These are phyloP conservation scores for Xylaria multiplex DNA, from an alignment of 2,329 filamentous ascomycete species.

Conservation along the genomic window DNA sequence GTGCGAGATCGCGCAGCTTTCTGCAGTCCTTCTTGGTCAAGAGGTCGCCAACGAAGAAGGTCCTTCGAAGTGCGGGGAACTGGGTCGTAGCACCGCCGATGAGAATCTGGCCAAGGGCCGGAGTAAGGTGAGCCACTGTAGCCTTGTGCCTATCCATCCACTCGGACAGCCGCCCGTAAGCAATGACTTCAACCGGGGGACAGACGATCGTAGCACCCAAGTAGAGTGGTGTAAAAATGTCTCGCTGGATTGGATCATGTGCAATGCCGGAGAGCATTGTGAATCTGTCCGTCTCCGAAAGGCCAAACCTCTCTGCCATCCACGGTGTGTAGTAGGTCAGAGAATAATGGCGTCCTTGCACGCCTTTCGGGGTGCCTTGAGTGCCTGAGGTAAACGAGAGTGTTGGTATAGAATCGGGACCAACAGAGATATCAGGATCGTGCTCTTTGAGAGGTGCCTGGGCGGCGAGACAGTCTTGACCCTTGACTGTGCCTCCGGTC, in stretches of 20 bases:
- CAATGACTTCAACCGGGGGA: constrained; percentile 83
- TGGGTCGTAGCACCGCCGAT: constrained; percentile 82
- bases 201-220: constrained; percentile 82
- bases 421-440: constrained; percentile 77
- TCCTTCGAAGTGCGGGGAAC: constrained; percentile 78
- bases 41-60: constrained; percentile 92
- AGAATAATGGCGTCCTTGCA: constrained; percentile 87
- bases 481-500: constrained; percentile 52
- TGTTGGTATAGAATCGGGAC: constrained; percentile 84
- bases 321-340: constrained; percentile 88
- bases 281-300: constrained; percentile 78
- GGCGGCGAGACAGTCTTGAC: constrained; percentile 70
- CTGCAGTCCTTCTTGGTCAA: constrained; percentile 85
- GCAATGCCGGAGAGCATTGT: constrained; percentile 87
- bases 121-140: constrained; percentile 89
- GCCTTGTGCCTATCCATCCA: constrained; percentile 83
- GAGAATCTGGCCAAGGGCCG: constrained; percentile 94
- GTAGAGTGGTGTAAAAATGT: constrained; percentile 92
- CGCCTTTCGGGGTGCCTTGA: constrained; percentile 86
- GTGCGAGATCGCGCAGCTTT: constrained; percentile 77
- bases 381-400: constrained; percentile 78
- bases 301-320: constrained; percentile 86
- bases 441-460: background rate
- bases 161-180: constrained; percentile 84
- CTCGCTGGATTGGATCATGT: constrained; percentile 72